Percentiles rank a stretch among this genome's conserved stretches.
These are phyloP conservation scores for Microdochium bolleyi DNA, from an alignment of 2,329 filamentous ascomycete species.

Conservation along the genomic window DNA sequence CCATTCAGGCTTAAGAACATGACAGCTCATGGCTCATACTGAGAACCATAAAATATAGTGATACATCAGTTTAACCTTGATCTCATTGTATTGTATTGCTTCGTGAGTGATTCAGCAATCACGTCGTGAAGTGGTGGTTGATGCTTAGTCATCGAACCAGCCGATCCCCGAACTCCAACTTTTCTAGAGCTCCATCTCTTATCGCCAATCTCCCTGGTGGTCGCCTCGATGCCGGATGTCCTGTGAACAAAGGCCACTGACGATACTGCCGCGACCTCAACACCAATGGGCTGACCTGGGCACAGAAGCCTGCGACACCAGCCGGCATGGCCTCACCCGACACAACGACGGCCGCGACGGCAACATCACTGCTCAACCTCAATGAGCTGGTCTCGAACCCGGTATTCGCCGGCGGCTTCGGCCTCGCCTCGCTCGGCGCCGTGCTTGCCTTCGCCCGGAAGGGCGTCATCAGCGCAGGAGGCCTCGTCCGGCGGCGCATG, in stretches of 20 bases:
- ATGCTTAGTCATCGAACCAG: neutral
- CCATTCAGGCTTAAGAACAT: no score
- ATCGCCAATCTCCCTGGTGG: neutral
- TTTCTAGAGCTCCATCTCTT: neutral
- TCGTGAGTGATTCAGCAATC: no score
- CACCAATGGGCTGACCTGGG: neutral
- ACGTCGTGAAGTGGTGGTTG: neutral
- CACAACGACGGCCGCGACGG: neutral
- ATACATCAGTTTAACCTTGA: no score
- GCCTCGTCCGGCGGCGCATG: conserved; percentile 72
- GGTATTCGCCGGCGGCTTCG: conserved; percentile 67
- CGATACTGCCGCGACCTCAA: neutral
- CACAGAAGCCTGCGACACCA: neutral
- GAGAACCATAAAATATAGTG: no score
- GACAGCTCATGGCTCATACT: no score
- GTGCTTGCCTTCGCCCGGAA: conserved; percentile 73
- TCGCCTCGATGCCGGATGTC: neutral
- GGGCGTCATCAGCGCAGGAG: conserved; percentile 63
- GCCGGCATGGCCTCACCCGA: neutral
- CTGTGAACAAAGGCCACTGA: neutral
- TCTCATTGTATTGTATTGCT: no score
- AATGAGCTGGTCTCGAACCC: conserved; percentile 57
- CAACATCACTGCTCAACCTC: conserved; percentile 18
- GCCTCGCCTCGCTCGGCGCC: conserved; percentile 82
- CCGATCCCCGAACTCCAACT: neutral